Base-by-base conservation (phyloP, 2,329 filamentous ascomycete species). In the Fusarium sp. region DNA sequence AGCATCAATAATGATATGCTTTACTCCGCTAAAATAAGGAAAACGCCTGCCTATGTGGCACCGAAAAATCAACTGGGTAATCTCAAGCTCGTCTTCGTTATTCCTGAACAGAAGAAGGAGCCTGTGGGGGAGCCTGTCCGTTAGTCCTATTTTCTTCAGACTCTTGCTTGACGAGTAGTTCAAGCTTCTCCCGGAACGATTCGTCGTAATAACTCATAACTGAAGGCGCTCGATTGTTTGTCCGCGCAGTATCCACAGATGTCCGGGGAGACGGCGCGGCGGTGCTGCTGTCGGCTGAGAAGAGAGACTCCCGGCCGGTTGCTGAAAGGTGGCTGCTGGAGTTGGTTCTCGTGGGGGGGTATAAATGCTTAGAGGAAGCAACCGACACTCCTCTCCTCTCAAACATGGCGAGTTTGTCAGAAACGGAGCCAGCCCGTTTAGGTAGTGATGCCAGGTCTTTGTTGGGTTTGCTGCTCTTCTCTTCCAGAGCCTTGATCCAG, bases 201-300 rank as follows among this genome's bases (percentile, higher is more conserved):
- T 65, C 62, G 11, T 65, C 62, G 6, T 65, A 65, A 27, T 65
- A 59, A 17, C 62, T 65, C 62, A 65, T 65, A 15, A 65, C 62
- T 3, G 62, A 65, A 14, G 56, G 46, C 7, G 41, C 35, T 3
- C 56, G 35, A 8, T 41, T n/a, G 27, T 46, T 56, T 10, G 56
- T 60, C 20, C 56, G 53, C n/a, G 60, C 23, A 7, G 62, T 65
- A 14, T 65, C 62, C 4, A 65, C 37, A 0, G 62, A 65, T 11
- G 62, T 65, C 8, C 62, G 62, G 6, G 62, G 48, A 2, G 62
- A 65, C 0, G 60, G 56, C 4, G 45, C 60, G 7, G 35, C 47
- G 1, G 46, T 30, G 0, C 44, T 64, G 14, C 62, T 51, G 6
- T 65, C 60, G 9, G 46, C 55, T 1, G 62, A 65, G n/a, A 65